Evolutionary conservation across 768 basidiomycete species (phyloP).

Genomic region (Pleurotus djamor): DNA sequence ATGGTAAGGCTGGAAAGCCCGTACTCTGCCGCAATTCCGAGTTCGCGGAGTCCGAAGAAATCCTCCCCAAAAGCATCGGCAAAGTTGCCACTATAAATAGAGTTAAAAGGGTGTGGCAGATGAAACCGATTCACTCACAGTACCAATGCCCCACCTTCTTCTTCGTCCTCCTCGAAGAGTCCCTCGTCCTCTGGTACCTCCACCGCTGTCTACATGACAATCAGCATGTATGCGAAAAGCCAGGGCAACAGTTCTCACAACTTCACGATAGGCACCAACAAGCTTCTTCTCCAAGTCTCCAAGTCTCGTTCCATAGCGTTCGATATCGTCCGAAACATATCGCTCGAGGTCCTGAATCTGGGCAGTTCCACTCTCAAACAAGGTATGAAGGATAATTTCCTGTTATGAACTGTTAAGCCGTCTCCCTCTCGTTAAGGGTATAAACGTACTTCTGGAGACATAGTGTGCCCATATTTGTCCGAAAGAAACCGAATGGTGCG

Average conservation of each 20-base stretch:
- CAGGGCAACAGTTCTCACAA: constrained; percentile 40
- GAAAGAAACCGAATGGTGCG: constrained; percentile 77
- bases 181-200: constrained; percentile 61
- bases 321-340: constrained; percentile 87
- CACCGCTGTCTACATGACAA: constrained; percentile 32
- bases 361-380: constrained; percentile 87
- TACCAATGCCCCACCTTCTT: constrained; percentile 60
- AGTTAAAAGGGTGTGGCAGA: not conserved
- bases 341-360: constrained; percentile 78
- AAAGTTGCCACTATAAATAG: constrained; percentile 68
- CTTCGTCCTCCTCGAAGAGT: constrained; percentile 52
- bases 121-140: constrained; percentile 31
- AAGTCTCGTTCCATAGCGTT: constrained; percentile 76
- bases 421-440: constrained; percentile 5
- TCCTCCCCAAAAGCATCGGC: constrained; percentile 89
- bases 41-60: constrained; percentile 84
- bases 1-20: constrained; percentile 76
- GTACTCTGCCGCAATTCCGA: constrained; percentile 86
- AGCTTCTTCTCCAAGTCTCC: constrained; percentile 86
- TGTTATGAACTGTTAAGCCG: constrained; percentile 24
- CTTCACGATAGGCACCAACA: constrained; percentile 77
- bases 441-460: constrained; percentile 78
- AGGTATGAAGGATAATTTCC: constrained; percentile 92
- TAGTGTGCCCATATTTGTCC: constrained; percentile 76
- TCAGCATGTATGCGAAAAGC: not conserved